Evolutionary conservation across 2,329 filamentous ascomycete genomes (phyloP).

Genomic region (Niveomyces coronatus): DNA sequence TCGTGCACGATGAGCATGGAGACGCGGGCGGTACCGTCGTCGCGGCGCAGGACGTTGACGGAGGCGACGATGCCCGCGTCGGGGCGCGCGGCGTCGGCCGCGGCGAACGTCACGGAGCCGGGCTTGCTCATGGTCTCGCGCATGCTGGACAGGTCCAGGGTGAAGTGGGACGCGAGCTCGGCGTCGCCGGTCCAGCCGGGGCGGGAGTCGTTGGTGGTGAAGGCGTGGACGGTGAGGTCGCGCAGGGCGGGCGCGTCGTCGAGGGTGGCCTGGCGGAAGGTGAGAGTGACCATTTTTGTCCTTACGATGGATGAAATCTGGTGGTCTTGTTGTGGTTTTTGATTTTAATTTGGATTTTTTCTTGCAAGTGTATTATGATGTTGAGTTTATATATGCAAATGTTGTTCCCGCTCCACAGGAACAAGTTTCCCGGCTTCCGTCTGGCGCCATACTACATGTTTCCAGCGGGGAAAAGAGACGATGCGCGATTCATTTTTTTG

Average conservation of each 20-base stretch:
- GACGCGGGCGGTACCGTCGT: slow-evolving; percentile 15
- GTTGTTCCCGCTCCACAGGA: too few species aligned
- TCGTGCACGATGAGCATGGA: slow-evolving; percentile 19
- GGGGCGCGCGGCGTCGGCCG: slow-evolving; percentile 13
- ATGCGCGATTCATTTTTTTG: too few species aligned
- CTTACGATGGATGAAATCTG: too few species aligned
- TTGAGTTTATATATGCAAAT: too few species aligned
- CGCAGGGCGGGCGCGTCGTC: slow-evolving; percentile 27
- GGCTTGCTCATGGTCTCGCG: slow-evolving; percentile 37
- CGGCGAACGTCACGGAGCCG: slow-evolving; percentile 21
- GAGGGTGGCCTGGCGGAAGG: slow-evolving; percentile 26
- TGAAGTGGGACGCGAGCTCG: slow-evolving; percentile 58
- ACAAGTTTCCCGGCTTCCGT: too few species aligned
- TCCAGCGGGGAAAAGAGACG: too few species aligned
- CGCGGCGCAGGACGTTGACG: slow-evolving; percentile 12
- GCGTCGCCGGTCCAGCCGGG: slow-evolving; percentile 25
- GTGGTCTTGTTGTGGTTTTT: too few species aligned
- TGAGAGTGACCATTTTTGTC: slow-evolving; percentile 16
- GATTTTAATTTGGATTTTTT: too few species aligned
- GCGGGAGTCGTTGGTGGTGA: slow-evolving; percentile 28
- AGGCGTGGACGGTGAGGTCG: slow-evolving; percentile 28
- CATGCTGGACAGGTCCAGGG: slow-evolving; percentile 54
- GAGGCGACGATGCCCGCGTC: slow-evolving; percentile 18
- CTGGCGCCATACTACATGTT: too few species aligned
- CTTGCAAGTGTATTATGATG: too few species aligned